phyloP scores from a whole-genome alignment of 768 basidiomycete genomes.

The Hydnomerulius pinastri region DNA sequence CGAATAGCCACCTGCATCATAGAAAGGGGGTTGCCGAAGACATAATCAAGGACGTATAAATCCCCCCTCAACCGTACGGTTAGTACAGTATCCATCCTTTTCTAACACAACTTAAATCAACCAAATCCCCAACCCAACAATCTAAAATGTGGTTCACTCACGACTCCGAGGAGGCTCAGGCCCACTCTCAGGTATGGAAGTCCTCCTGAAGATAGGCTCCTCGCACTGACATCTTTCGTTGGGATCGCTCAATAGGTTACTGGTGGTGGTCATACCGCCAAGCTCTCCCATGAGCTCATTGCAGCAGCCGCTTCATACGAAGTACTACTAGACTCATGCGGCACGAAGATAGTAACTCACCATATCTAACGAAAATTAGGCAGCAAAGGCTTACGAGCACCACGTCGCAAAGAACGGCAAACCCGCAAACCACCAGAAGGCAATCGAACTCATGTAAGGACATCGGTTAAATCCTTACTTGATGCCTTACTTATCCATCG shows the following conservation, averaged over 20 bases:
- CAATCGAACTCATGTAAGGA: constrained; percentile 27
- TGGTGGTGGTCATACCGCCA: constrained; percentile 15
- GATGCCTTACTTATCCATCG: neutral
- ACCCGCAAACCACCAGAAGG: constrained; percentile 25
- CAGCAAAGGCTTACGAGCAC: constrained; percentile 30
- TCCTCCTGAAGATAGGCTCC: neutral
- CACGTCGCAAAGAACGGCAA: constrained; percentile 19
- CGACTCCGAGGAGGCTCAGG: constrained; percentile 27
- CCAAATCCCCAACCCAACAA: constrained; percentile 8
- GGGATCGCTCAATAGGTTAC: constrained; percentile 15
- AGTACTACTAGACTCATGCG: neutral
- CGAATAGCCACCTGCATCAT: too few species aligned
- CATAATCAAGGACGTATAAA: too few species aligned
- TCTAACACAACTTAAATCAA: too few species aligned
- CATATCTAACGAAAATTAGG: constrained; percentile 16
- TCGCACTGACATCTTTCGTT: too few species aligned
- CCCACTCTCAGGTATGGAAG: constrained; percentile 15
- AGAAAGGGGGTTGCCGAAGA: too few species aligned
- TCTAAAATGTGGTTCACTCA: constrained; percentile 23
- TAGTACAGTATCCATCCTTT: too few species aligned
- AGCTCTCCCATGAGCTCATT: constrained; percentile 28
- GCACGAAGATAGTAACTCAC: neutral
- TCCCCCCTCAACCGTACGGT: too few species aligned
- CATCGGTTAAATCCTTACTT: neutral
- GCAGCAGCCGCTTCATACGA: constrained; percentile 32